Evolutionary conservation across 257 asterid genomes (phyloP), one percentile per base, ranked within the genome.

Genomic region (Plantago ovata): DNA sequence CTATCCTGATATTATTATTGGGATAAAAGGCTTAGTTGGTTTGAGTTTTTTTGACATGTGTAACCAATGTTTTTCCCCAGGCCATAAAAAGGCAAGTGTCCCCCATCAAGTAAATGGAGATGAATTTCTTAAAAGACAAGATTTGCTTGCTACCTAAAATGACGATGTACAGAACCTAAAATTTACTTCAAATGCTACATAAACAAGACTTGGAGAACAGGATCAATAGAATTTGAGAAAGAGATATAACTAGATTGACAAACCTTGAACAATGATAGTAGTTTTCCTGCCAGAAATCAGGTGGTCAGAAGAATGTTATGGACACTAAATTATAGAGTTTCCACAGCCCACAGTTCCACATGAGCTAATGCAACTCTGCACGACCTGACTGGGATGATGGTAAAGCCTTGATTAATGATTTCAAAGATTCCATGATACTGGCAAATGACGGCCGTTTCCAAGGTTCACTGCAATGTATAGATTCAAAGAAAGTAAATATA

Each of bases 361-460:
- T 40, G 58, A 77, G 82, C 64, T 72, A 65, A 41, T 68, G 72
- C 77, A 73, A 41, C 67, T 80, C 84, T 59, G 69, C 62, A 47
- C 55, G 77, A 63, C 77, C 81, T 19, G 86, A 72, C 38, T 82
- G 86, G 43, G 76, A 70, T 55, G 75, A 39, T 3, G 88, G 67
- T 55, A 86, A 63, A 39, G 70, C 19, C 68, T 81, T 93, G 11
- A 78, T 77, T 67, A 85, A 66, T 41, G 85, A 69, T 72, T 74
- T 82, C 77, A 93, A 78, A 46, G 93, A 66, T 58, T 89, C 97
- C 97, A 93, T 89, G 68, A 93, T 75, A 75, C 66, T 70, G 69
- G 88, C 33, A 72, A 93, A 89, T 23, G 97, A 84, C 18, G 98
- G 97, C 44, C 98, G 86, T 62, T 81, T 84, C 94, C 98, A 79